A percentile compares a stretch with the other conserved stretches of the same genome.
These are phyloP conservation scores for Candida railenensis DNA, from an alignment of 805 yeast species.

Conservation along the genomic window DNA sequence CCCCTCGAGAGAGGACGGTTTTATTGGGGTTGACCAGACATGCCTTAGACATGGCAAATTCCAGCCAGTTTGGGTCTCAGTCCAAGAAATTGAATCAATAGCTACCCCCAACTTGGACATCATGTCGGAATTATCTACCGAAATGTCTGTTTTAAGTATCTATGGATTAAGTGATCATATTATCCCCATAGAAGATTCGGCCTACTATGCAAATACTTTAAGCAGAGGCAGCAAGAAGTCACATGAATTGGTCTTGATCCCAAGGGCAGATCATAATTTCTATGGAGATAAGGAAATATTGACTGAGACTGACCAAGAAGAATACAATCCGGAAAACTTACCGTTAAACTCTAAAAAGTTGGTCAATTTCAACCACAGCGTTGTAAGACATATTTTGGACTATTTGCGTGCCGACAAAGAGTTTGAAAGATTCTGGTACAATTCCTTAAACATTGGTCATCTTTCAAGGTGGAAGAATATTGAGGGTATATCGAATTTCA, in stretches of 20 bases:
- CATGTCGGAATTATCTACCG: slow-evolving; percentile 41
- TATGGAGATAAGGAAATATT: slow-evolving; percentile 49
- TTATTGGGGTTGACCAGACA: slow-evolving; percentile 15
- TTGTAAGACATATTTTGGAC: slow-evolving; percentile 46
- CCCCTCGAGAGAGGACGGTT: slow-evolving; percentile 17
- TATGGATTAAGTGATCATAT: slow-evolving; percentile 70
- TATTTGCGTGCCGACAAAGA: slow-evolving; percentile 52
- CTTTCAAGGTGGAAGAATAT: slow-evolving; percentile 58
- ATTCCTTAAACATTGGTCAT: slow-evolving; percentile 33
- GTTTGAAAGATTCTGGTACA: slow-evolving; percentile 48
- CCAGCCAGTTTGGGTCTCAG: slow-evolving; percentile 41
- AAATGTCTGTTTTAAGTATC: slow-evolving; percentile 58
- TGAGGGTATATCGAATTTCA: slow-evolving; percentile 69
- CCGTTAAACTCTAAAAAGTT: slow-evolving; percentile 45
- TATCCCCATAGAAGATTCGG: slow-evolving; percentile 64
- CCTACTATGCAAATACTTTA: slow-evolving; percentile 56
- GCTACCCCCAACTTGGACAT: slow-evolving; percentile 45
- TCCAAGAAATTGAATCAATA: slow-evolving; percentile 50
- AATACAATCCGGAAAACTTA: slow-evolving; percentile 32
- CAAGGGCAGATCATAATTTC: slow-evolving; percentile 79
- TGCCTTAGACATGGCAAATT: slow-evolving; percentile 51
- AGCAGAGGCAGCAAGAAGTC: slow-evolving; percentile 44
- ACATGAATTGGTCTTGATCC: slow-evolving; percentile 55
- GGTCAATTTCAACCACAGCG: slow-evolving; percentile 60
- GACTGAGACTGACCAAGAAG: slow-evolving; percentile 30